A percentile compares a stretch with the other conserved stretches of the same genome.
These are phyloP conservation scores for Binderoboletus segoi DNA, from an alignment of 1,284 basidiomycete genomes.

Conservation along the genomic window DNA sequence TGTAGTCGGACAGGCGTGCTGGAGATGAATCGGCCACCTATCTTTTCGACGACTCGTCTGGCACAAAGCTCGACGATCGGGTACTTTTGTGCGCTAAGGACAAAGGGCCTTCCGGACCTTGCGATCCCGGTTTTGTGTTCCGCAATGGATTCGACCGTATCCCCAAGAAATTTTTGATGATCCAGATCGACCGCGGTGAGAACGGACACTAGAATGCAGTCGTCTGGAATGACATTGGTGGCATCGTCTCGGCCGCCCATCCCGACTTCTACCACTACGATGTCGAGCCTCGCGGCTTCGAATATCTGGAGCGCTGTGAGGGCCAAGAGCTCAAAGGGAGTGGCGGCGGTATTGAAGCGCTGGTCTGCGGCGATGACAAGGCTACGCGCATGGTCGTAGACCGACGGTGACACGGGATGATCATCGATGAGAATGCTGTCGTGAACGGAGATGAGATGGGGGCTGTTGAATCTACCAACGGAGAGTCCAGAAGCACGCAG, in stretches of 20 bases:
- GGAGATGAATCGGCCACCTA: conserved; percentile 46
- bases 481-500: conserved; percentile 55
- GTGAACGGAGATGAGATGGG: conserved; percentile 80
- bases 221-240: conserved; percentile 84
- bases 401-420: conserved; percentile 48
- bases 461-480: conserved; percentile 90
- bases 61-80: conserved; percentile 51
- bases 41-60: conserved; percentile 39
- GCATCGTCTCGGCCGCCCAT: conserved; percentile 94
- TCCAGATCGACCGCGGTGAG: conserved; percentile 90
- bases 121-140: conserved; percentile 86
- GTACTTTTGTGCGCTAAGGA: conserved; percentile 74
- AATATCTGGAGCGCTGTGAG: conserved; percentile 76
- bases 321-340: conserved; percentile 85
- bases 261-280: conserved; percentile 92
- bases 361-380: conserved; percentile 57
- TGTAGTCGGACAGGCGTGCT: conserved; percentile 30
- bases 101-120: conserved; percentile 66
- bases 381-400: conserved; percentile 54
- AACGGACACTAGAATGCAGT: conserved; percentile 74
- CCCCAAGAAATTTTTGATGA: conserved; percentile 89
- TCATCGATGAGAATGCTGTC: conserved; percentile 81
- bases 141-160: conserved; percentile 76
- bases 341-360: conserved; percentile 53
- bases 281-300: conserved; percentile 67